Evolutionary conservation across 129 eudicot species (phyloP).

Genomic region (Centrapalus pauciflorus): DNA sequence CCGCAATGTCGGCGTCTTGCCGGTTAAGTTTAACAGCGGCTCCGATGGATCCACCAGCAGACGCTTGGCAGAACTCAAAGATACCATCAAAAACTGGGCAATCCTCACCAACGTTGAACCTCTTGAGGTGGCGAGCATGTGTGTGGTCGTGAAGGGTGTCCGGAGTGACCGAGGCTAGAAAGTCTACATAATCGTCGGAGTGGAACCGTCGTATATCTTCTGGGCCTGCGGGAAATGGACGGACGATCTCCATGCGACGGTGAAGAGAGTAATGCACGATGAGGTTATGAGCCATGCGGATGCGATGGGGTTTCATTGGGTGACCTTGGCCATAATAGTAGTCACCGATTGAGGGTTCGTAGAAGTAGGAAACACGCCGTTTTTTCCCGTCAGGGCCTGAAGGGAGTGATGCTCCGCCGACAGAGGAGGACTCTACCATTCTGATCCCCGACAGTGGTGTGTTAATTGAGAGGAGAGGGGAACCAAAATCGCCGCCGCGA

Average conservation of each 20-base stretch:
- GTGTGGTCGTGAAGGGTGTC: slow-evolving; percentile 45
- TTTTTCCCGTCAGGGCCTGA: slow-evolving; percentile 63
- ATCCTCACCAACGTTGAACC: slow-evolving; percentile 84
- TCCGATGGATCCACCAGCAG: slow-evolving; percentile 90
- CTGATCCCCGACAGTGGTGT: slow-evolving; percentile 3
- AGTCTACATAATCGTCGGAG: slow-evolving; percentile 73
- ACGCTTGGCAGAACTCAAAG: slow-evolving; percentile 73
- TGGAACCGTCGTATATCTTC: slow-evolving; percentile 67
- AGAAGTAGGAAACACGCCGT: slow-evolving; percentile 87
- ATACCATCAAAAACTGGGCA: slow-evolving; percentile 86
- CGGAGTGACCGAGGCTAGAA: slow-evolving; percentile 61
- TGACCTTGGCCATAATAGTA: slow-evolving; percentile 96
- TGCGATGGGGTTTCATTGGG: slow-evolving; percentile 95
- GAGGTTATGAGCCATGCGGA: slow-evolving; percentile 90
- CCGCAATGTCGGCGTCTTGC: slow-evolving; percentile 65
- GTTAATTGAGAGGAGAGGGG: neutral
- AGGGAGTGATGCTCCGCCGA: slow-evolving; percentile 72
- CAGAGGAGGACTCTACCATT: slow-evolving; percentile 42
- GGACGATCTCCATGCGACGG: slow-evolving; percentile 74
- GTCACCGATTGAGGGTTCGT: slow-evolving; percentile 86
- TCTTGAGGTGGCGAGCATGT: slow-evolving; percentile 37
- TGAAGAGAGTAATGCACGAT: slow-evolving; percentile 71
- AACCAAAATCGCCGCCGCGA: neutral
- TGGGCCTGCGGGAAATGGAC: slow-evolving; percentile 66
- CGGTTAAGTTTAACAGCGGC: slow-evolving; percentile 77